Evolutionary conservation across 2,329 filamentous ascomycete species (phyloP).

Genomic region (Ascochyta koolunga): DNA sequence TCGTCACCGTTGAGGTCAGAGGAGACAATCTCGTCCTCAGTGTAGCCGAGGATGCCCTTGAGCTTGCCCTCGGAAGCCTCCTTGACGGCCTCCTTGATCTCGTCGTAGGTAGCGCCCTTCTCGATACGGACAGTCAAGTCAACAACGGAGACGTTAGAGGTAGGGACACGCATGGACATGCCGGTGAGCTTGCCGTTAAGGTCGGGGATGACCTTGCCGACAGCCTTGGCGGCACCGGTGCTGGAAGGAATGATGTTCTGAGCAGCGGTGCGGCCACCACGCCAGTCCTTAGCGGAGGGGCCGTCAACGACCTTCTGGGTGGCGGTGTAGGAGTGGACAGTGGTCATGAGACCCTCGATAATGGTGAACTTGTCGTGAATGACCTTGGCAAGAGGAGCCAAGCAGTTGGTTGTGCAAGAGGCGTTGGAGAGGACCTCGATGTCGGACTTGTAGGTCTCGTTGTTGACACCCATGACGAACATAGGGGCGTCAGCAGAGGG

Average conservation of each 20-base stretch:
- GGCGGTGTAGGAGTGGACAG: slow-evolving; percentile 98
- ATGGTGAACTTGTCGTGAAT: slow-evolving; percentile 98
- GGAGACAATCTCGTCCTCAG: slow-evolving; percentile 96
- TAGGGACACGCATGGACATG: slow-evolving; percentile 99
- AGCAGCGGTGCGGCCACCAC: slow-evolving; percentile 96
- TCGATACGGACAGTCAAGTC: slow-evolving; percentile 93
- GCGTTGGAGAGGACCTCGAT: slow-evolving; percentile 97
- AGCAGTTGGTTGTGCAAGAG: slow-evolving; percentile 99
- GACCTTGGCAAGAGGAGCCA: slow-evolving; percentile 98
- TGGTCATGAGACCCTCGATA: slow-evolving; percentile 99
- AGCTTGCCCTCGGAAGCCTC: slow-evolving; percentile 80
- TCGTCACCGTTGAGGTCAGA: slow-evolving; percentile 91
- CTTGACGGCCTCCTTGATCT: slow-evolving; percentile 92
- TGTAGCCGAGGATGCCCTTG: slow-evolving; percentile 93
- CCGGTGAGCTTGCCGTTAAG: slow-evolving; percentile 99
- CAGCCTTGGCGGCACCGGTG: slow-evolving; percentile 99
- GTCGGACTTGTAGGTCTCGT: slow-evolving; percentile 88
- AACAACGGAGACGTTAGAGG: slow-evolving; percentile 98
- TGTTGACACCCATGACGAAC: slow-evolving; percentile 99
- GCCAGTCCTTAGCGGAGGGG: slow-evolving; percentile 98
- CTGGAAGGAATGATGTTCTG: slow-evolving; percentile 99
- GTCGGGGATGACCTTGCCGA: slow-evolving; percentile 98
- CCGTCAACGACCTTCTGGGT: slow-evolving; percentile 99
- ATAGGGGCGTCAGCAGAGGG: slow-evolving; percentile 96
- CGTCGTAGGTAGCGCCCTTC: slow-evolving; percentile 85